These are phyloP conservation scores for Akanthomyces uredinophilus DNA, from an alignment of 2,329 filamentous ascomycete species.

Conservation along the genomic window DNA sequence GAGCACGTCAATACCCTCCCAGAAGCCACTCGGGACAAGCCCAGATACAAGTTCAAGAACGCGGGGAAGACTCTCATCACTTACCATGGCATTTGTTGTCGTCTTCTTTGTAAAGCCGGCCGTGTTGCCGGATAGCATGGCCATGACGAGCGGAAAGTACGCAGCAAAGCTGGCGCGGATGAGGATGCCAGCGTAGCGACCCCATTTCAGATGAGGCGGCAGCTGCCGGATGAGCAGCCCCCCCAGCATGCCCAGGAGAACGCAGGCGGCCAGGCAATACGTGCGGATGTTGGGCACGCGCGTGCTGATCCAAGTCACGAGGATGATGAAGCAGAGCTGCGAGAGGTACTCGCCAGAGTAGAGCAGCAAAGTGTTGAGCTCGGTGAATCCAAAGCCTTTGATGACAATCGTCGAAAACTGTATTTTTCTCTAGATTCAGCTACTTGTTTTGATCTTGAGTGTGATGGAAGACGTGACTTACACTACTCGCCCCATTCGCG, in stretches of 20 bases:
- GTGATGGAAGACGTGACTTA: neutral
- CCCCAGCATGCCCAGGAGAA: conserved; percentile 19
- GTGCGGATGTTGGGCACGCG: conserved; percentile 24
- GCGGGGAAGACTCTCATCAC: conserved; percentile 23
- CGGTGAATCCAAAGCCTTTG: conserved; percentile 21
- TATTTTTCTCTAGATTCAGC: conserved; percentile 20
- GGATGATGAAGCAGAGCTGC: conserved; percentile 22
- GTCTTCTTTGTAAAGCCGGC: conserved; percentile 58
- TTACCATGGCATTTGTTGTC: conserved; percentile 45
- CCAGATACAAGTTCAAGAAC: neutral
- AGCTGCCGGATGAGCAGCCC: conserved; percentile 21
- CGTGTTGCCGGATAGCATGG: conserved; percentile 51
- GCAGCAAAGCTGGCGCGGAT: neutral
- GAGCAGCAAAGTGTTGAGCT: conserved; percentile 19
- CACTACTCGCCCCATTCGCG: conserved; percentile 22
- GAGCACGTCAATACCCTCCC: too few relatives aligned
- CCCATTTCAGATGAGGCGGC: neutral
- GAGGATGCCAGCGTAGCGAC: neutral
- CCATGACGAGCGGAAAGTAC: conserved; percentile 38
- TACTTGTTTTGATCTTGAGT: neutral
- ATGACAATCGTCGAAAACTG: conserved; percentile 24
- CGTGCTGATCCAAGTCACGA: conserved; percentile 19
- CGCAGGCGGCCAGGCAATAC: conserved; percentile 22
- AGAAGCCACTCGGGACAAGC: neutral
- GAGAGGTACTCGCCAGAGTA: conserved; percentile 17